Base-by-base conservation (phyloP, 495 filamentous ascomycete genomes). In the Patellaria atrata region DNA sequence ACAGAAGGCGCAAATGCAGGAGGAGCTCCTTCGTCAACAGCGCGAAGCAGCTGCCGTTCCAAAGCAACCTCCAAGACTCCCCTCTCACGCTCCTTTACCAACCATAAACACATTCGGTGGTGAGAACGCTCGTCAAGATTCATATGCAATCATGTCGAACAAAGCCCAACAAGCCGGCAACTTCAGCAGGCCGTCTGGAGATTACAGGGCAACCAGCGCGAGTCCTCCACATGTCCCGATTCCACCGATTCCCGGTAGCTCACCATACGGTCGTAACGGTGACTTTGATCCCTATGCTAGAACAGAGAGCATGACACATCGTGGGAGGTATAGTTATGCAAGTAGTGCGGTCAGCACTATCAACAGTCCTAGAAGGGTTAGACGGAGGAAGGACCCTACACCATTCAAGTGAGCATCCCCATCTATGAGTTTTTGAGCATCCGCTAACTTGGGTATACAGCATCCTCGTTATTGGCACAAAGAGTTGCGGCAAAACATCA, bases 311-410 rank as follows among this genome's bases (percentile, higher is more conserved):
- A 94, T 97, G 82, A 84, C 91, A 35, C 76, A 97, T 59, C 82
- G 89, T 47, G 85, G 89, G 32, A 81, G 89, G 29, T 93, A 94
- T 59, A 94, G 86, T 59, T 94, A 94, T 53, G 89, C 87, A 32
- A 93, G 82, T 59, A 91, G 80, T 58, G 79, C 81, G 20, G 68
- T 82, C 32, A 94, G 82, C 60, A 82, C 35, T 4, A 82, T 94
- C 60, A 94, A 94, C 64, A 93, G 82, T 59, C 89, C 89, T 27
- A 73, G 89, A 41, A 74, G 89, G 50, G 76, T 96, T 30, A 72
- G 89, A 44, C 76, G 89, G 56, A 79, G 89, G 61, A 94, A 89
- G 65, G 89, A 97, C 51, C 89, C 89, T 14, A 94, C 85, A 4
- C 82, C 89, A 5, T 96, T 94, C 68, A 97, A 97, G 89, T 97